A percentile compares a stretch with the other conserved stretches of the same genome.
These are phyloP conservation scores for Curvularia eragrostidis DNA, from an alignment of 2,329 filamentous ascomycete species.

Conservation along the genomic window DNA sequence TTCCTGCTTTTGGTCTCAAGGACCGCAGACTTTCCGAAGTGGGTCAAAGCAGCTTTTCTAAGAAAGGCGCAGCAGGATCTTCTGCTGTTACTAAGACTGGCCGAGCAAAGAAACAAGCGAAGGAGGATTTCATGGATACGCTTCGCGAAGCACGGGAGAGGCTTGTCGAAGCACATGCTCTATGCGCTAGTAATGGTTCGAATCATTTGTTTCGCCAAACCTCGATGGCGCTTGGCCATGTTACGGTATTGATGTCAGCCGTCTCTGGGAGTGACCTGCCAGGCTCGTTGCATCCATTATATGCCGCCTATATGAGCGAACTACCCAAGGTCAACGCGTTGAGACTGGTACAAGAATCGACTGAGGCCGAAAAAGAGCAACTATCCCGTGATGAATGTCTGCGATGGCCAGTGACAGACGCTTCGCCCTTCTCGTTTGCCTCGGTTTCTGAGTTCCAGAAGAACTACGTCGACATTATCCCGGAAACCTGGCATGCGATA, in stretches of 20 bases:
- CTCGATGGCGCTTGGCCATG: conserved; percentile 45
- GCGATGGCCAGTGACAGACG: conserved; percentile 51
- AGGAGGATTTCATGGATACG: conserved; percentile 62
- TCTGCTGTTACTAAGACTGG: conserved; percentile 21
- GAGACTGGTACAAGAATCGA: conserved; percentile 67
- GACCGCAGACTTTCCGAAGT: conserved; percentile 39
- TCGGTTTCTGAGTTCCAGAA: conserved; percentile 67
- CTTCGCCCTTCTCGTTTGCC: conserved; percentile 46
- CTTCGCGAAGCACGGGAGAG: conserved; percentile 71
- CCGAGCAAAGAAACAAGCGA: conserved; percentile 33
- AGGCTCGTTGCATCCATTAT: conserved; percentile 48
- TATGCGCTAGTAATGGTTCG: conserved; percentile 61
- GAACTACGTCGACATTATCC: conserved; percentile 86
- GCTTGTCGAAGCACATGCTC: conserved; percentile 67
- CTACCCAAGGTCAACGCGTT: conserved; percentile 73
- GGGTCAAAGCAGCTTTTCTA: conserved; percentile 18
- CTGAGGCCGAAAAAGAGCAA: conserved; percentile 57
- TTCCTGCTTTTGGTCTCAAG: conserved; percentile 67
- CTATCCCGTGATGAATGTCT: conserved; percentile 45
- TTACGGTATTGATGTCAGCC: conserved; percentile 51
- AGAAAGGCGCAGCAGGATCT: conserved; percentile 21
- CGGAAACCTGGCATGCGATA: conserved; percentile 80
- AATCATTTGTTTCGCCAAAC: conserved; percentile 63
- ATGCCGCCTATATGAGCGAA: conserved; percentile 56
- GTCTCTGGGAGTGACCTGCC: conserved; percentile 38